phyloP scores from a whole-genome alignment of 2,329 filamentous ascomycete species.

The Paraconiothyrium sp. region DNA sequence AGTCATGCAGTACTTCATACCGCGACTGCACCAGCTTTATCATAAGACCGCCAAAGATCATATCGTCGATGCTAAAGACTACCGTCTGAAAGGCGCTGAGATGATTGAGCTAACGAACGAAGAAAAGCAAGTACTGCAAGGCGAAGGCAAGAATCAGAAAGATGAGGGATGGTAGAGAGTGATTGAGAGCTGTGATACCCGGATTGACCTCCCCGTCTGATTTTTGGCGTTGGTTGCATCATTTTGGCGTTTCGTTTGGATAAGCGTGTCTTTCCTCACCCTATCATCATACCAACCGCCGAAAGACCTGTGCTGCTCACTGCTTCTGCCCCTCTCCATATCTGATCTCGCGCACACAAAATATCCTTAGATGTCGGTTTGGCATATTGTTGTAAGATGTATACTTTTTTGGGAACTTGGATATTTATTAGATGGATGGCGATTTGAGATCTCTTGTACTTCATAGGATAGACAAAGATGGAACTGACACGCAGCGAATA shows the following conservation, averaged over 20 bases:
- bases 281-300: background rate
- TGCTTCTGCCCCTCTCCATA: background rate
- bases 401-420: background rate
- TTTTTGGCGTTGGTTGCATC: constrained; percentile 3
- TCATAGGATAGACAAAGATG: background rate
- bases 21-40: constrained; percentile 45
- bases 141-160: constrained; percentile 43
- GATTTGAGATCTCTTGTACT: background rate
- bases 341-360: background rate
- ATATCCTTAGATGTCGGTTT: background rate
- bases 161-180: constrained; percentile 38
- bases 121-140: constrained; percentile 38
- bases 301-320: background rate
- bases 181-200: constrained; percentile 8
- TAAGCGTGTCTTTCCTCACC: background rate
- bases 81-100: constrained; percentile 43
- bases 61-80: constrained; percentile 48
- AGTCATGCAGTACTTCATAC: constrained; percentile 51
- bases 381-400: background rate
- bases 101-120: constrained; percentile 42
- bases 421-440: background rate
- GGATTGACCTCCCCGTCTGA: background rate
- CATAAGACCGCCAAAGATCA: constrained; percentile 38
- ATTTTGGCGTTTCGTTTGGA: constrained; percentile 2
- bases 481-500: background rate